Conservation (phyloP, 2,329 filamentous ascomycete species). For the Tolypocladium tropicale region DNA sequence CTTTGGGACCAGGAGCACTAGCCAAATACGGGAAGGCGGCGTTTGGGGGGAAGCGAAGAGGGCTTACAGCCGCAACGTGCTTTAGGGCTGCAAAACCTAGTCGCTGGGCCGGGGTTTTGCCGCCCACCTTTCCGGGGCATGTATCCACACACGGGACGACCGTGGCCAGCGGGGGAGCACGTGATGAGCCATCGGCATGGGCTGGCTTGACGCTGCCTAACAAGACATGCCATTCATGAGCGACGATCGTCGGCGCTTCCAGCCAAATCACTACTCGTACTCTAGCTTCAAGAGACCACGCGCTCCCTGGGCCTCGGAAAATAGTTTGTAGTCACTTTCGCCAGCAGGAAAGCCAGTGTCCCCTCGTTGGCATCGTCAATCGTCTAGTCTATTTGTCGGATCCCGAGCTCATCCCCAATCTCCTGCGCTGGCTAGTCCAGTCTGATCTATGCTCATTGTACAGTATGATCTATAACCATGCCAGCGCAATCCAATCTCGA, state of each 20-base stretch:
- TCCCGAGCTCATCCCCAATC: background rate
- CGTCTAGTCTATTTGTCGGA: background rate
- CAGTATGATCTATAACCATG: background rate
- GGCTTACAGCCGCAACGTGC: conserved; percentile 16
- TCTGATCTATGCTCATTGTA: background rate
- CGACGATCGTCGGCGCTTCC: no score
- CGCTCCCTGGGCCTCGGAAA: background rate
- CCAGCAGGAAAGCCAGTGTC: background rate
- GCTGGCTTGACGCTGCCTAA: no score
- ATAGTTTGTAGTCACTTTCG: no score
- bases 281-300: no score
- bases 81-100: conserved; percentile 33
- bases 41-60: conserved; percentile 24
- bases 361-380: background rate
- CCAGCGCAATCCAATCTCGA: background rate
- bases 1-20: conserved; percentile 23
- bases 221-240: no score
- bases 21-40: conserved; percentile 17
- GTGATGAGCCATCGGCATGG: background rate
- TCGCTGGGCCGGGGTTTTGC: conserved; percentile 17
- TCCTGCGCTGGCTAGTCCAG: background rate
- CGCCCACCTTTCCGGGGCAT: conserved; percentile 5
- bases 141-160: background rate
- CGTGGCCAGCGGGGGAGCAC: background rate
- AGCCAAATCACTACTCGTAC: no score